phyloP scores from a whole-genome alignment of 768 basidiomycete species.

The Trametes gibbosa region DNA sequence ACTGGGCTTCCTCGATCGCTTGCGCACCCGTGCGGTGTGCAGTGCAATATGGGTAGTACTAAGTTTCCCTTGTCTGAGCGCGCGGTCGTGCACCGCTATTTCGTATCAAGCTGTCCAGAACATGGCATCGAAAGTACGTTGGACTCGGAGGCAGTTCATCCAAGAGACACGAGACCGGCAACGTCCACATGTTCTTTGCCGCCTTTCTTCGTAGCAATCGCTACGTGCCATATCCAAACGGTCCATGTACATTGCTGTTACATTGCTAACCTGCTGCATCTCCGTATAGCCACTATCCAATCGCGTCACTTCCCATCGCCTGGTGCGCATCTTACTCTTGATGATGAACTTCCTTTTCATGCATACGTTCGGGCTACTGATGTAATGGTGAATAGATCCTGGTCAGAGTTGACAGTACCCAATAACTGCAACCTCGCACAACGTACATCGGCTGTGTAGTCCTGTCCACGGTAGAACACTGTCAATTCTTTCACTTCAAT shows the following conservation, averaged over 20 bases:
- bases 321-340: neutral
- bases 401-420: neutral
- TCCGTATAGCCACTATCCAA: neutral
- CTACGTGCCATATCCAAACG: neutral
- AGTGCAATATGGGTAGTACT: neutral
- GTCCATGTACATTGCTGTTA: neutral
- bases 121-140: neutral
- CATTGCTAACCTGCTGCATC: neutral
- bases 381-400: too few relatives aligned
- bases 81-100: neutral
- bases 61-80: neutral
- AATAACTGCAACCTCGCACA: neutral
- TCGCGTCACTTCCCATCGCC: neutral
- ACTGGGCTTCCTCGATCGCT: too few relatives aligned
- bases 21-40: neutral
- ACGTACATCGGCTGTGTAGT: neutral
- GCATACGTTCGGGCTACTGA: too few relatives aligned
- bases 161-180: too few relatives aligned
- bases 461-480: neutral
- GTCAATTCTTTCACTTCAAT: neutral
- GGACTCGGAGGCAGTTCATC: too few relatives aligned
- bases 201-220: too few relatives aligned
- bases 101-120: neutral
- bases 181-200: too few relatives aligned
- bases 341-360: too few relatives aligned